Percentiles rank a stretch among this genome's conserved stretches.
Evolutionary conservation across 2,329 filamentous ascomycete species (phyloP).

Genomic region (Colletotrichum sp.): DNA sequence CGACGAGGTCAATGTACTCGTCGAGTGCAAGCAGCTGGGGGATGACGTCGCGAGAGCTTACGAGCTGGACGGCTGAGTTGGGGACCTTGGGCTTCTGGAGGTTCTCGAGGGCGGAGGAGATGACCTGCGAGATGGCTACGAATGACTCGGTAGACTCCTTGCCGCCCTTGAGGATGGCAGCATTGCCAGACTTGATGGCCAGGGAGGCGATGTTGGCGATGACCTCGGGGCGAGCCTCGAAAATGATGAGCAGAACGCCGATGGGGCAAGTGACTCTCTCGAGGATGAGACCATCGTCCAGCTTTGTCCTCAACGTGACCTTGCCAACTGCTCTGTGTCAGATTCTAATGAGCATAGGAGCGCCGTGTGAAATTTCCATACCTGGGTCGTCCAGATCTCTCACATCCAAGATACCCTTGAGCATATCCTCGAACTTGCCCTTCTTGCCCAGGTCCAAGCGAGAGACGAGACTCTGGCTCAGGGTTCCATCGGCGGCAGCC

Average conservation of each 20-base stretch:
- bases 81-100: conserved; percentile 70
- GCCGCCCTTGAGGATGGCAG: conserved; percentile 93
- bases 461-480: conserved; percentile 85
- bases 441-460: conserved; percentile 83
- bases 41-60: conserved; percentile 90
- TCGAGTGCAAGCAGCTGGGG: conserved; percentile 87
- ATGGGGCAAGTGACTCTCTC: conserved; percentile 94
- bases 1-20: conserved; percentile 90
- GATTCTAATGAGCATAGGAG: background rate
- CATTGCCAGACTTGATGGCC: conserved; percentile 96
- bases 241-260: conserved; percentile 97
- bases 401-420: conserved; percentile 92
- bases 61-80: conserved; percentile 87
- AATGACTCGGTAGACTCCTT: conserved; percentile 98
- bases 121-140: conserved; percentile 83
- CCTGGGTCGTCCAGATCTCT: conserved; percentile 83
- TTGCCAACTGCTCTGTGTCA: conserved; percentile 69
- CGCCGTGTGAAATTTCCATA: conserved; percentile 44
- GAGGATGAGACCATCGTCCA: conserved; percentile 85
- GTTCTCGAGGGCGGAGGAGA: conserved; percentile 74
- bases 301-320: conserved; percentile 79
- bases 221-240: conserved; percentile 96
- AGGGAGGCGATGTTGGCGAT: conserved; percentile 97
- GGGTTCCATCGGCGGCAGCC: conserved; percentile 75
- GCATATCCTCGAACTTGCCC: conserved; percentile 98